Evolutionary conservation across 2,329 filamentous ascomycete genomes (phyloP).

Genomic region (Colletotrichum sp.): DNA sequence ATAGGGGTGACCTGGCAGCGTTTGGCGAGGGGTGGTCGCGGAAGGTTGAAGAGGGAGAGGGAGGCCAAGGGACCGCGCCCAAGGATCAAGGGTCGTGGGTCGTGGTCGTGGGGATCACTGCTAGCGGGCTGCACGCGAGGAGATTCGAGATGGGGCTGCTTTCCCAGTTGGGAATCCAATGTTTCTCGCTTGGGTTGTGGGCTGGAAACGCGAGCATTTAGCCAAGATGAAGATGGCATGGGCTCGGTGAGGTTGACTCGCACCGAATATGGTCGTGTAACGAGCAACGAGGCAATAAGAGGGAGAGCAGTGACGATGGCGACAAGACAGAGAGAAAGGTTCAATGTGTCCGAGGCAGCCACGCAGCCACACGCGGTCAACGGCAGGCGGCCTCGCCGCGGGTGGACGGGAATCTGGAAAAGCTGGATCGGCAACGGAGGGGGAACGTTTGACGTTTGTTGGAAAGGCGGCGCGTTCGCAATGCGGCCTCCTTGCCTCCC

Average conservation of each 20-base stretch:
- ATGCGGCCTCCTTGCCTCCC: neutral
- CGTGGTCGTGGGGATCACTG: constrained; percentile 5
- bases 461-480: neutral
- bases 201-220: neutral
- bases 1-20: neutral
- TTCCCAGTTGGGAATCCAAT: constrained; percentile 16
- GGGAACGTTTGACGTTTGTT: constrained; percentile 10
- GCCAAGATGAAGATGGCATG: neutral
- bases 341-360: neutral
- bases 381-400: neutral
- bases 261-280: neutral
- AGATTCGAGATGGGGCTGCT: constrained; percentile 12
- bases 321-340: neutral
- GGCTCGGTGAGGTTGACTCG: neutral
- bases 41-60: neutral
- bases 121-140: constrained; percentile 16
- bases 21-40: neutral
- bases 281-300: neutral
- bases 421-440: neutral
- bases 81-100: constrained; percentile 13
- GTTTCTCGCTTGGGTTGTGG: constrained; percentile 16
- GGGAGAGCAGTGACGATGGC: neutral
- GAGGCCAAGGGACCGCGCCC: neutral
- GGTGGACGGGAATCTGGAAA: neutral
- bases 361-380: neutral